These are phyloP conservation scores for Oryza punctata DNA, from an alignment of 176 grass and related monocot species.

Conservation along the genomic window DNA sequence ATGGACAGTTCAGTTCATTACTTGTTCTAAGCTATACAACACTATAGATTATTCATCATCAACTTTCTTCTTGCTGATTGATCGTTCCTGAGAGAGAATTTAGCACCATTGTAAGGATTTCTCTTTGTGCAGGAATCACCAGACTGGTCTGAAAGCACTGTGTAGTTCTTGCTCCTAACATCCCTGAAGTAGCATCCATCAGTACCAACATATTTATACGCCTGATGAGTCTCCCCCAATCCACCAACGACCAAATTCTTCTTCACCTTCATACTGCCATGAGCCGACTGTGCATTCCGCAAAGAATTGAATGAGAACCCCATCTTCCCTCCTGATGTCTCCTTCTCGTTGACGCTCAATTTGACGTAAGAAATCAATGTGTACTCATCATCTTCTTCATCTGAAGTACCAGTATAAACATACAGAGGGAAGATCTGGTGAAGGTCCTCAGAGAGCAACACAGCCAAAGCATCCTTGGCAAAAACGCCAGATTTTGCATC, in stretches of 20 bases:
- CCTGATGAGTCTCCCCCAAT: slow-evolving; percentile 41
- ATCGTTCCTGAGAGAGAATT: slow-evolving; percentile 13
- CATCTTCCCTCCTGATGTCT: slow-evolving; percentile 7
- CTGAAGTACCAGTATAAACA: slow-evolving; percentile 36
- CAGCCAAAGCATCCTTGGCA: slow-evolving; percentile 12
- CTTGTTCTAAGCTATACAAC: background rate
- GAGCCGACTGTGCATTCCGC: slow-evolving; percentile 43
- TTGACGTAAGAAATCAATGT: slow-evolving; percentile 27
- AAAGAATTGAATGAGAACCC: slow-evolving; percentile 47
- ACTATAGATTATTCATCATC: slow-evolving; percentile 14
- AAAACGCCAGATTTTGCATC: slow-evolving; percentile 46
- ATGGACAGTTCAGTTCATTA: background rate
- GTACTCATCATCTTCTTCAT: slow-evolving; percentile 39
- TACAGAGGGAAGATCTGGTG: slow-evolving; percentile 44
- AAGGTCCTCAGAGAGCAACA: slow-evolving; percentile 35
- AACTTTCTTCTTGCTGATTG: slow-evolving; percentile 1
- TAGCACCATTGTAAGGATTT: background rate
- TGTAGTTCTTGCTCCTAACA: slow-evolving; percentile 66
- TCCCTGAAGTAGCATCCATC: slow-evolving; percentile 64
- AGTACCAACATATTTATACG: slow-evolving; percentile 56
- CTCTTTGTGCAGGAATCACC: slow-evolving; percentile 50
- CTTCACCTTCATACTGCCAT: slow-evolving; percentile 49
- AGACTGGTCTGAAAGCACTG: slow-evolving; percentile 49
- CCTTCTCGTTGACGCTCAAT: slow-evolving; percentile 44
- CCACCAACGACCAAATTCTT: slow-evolving; percentile 54